Evolutionary conservation across 2,329 filamentous ascomycete species (phyloP), one percentile per base, ranked within the genome.

Genomic region (Xylaria sp.): DNA sequence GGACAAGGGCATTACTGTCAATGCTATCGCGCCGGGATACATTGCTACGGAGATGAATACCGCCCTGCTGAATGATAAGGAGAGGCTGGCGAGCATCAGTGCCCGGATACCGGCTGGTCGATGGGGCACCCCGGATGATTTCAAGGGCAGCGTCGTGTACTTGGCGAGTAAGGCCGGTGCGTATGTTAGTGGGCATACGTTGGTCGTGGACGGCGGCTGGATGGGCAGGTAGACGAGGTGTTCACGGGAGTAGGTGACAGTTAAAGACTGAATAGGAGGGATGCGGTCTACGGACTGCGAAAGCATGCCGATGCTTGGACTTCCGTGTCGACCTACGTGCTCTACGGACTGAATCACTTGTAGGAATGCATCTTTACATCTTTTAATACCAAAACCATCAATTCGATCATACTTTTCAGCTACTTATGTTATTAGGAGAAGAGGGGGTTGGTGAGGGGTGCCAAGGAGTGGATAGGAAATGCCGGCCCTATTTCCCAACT

Each of bases 31-130:
- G 2, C 93, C 93, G 0, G 93, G 93, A 0, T 97, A 97, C 76
- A 91, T 96, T 69, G 90, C 86, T 51, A 97, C 93, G n/a, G 93
- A 97, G 63, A 97, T 97, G 93, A 97, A 97, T 75, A 84, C 83
- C 67, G 93, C 92, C 2, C 77, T 97, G 71, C 85, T 96, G 43
- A 85, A 88, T 52, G 88, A 97, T 75, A 76, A 84, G 70, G 85
- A 84, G 68, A 80, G 93, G 35, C 83, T 90, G 62, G 85, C 82
- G 66, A 89, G 89, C 71, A 97, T 97, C 68, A 83, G 90, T 71
- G 87, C 86, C 33, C 81, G 92, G 58, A 97, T 97, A 70, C 93
- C 93, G 0, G 91, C 91, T 0, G 92, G 90, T 0, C 80, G 92
- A 68, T 96, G 93, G 92, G 93, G 92, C 0, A 82, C 75, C 10